phyloP scores from a whole-genome alignment of 495 filamentous ascomycete genomes.

The Saxophila tyrrhenica region DNA sequence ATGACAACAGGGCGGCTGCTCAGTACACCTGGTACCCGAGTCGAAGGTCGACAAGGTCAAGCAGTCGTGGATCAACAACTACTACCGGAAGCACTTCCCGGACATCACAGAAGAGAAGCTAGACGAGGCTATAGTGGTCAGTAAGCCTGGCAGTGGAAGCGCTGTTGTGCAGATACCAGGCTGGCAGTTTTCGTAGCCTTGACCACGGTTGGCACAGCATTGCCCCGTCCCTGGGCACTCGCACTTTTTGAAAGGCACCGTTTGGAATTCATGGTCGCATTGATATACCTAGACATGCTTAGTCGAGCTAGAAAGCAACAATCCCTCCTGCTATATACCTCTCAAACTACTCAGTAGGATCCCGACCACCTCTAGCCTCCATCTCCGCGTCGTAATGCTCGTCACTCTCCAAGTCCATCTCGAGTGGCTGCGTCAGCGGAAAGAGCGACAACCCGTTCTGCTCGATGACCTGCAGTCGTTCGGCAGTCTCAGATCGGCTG shows the following conservation, averaged over 20 bases:
- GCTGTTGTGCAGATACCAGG: slow-evolving; percentile 30
- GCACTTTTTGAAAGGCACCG: no score
- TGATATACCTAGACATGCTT: no score
- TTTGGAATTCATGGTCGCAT: no score
- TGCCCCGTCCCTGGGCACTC: background rate
- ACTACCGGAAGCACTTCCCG: slow-evolving; percentile 64
- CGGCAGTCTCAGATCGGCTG: slow-evolving; percentile 35
- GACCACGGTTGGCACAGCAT: background rate
- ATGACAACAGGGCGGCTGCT: slow-evolving; percentile 57
- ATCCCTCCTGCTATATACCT: no score
- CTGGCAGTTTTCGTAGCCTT: background rate
- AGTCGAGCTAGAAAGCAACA: no score
- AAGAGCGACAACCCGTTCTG: slow-evolving; percentile 28
- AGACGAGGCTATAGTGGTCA: slow-evolving; percentile 74
- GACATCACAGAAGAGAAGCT: slow-evolving; percentile 62
- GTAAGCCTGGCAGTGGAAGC: slow-evolving; percentile 68
- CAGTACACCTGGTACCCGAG: slow-evolving; percentile 80
- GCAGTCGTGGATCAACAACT: slow-evolving; percentile 63
- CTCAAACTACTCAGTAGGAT: slow-evolving; percentile 15
- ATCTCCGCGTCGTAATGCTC: slow-evolving; percentile 21
- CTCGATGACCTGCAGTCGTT: slow-evolving; percentile 40
- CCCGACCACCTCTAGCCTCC: slow-evolving; percentile 16
- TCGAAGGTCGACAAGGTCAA: slow-evolving; percentile 75
- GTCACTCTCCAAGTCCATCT: slow-evolving; percentile 21
- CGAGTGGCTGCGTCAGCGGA: slow-evolving; percentile 22